phyloP scores from a whole-genome alignment of 345 rosid species.

The Fremontodendron californicum region DNA sequence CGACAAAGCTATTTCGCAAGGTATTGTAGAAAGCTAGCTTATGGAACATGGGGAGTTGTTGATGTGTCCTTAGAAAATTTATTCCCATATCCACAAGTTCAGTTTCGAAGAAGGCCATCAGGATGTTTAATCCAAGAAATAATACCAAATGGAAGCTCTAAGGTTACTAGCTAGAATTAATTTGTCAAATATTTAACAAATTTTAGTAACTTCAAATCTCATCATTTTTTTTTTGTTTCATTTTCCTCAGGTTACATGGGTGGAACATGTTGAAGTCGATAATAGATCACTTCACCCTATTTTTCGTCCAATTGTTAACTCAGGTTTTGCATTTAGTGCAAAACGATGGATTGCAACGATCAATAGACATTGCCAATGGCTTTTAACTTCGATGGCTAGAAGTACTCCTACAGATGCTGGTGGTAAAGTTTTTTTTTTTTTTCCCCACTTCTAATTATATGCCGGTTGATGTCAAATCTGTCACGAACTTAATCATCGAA shows the following conservation, averaged over 20 bases:
- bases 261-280: constrained; percentile 52
- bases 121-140: constrained; percentile 44
- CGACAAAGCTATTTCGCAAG: constrained; percentile 43
- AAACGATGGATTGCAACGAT: constrained; percentile 47
- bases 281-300: constrained; percentile 23
- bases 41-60: constrained; percentile 46
- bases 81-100: constrained; percentile 23
- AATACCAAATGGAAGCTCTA: constrained; percentile 27
- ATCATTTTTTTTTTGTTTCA: neutral
- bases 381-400: constrained; percentile 14
- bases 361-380: constrained; percentile 29
- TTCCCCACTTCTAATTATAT: neutral
- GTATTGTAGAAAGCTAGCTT: constrained; percentile 26
- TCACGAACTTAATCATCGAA: neutral
- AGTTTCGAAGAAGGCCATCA: constrained; percentile 43
- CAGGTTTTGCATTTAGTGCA: constrained; percentile 47
- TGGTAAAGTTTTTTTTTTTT: constrained; percentile 11
- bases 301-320: constrained; percentile 27
- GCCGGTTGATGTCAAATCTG: too few relatives aligned
- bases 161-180: constrained; percentile 17
- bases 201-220: neutral
- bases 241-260: constrained; percentile 42
- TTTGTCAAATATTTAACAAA: too few relatives aligned
- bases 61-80: constrained; percentile 47
- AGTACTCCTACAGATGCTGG: neutral